Evolutionary conservation across 192 early-diverging fungal species (phyloP), one percentile per base, ranked within the genome.

Genomic region (Rhizophlyctis rosea): DNA sequence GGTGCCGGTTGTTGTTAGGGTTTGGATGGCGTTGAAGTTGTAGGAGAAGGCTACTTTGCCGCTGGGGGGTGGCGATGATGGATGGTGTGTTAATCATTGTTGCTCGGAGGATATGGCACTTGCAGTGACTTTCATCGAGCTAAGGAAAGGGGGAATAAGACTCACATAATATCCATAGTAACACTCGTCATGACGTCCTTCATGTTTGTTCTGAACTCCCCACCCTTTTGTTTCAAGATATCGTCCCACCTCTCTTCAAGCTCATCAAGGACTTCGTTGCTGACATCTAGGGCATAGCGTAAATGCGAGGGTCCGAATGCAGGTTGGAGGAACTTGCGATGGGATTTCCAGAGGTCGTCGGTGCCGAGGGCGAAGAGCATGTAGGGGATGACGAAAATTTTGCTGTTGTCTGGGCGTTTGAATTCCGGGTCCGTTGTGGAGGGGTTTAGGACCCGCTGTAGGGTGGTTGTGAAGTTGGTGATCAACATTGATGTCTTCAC

Each of bases 291-390:
- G 9, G 62, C 69, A 49, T 75, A 50, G 11, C 68, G 59, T 34
- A 82, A 54, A 33, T 80, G 75, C 18, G 39, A 24, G 25, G 81
- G 81, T 3, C 67, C 72, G 72, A 82, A 82, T n/a, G 68, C 81
- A 2, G 81, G 77, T 54, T 75, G 73, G 21, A 82, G 54, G 28
- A 68, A 57, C 50, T 82, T 82, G 16, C 81, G 66, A 65, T 82
- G 81, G 14, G 61, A 53, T 53, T 77, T 77, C 80, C 80, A 82
- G 14, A 33, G 21, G 3, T 65, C 69, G 16, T 59, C 77, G n/a
- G 63, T 24, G 7, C 64, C 69, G 18, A 78, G 32, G 1, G 62
- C 27, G 53, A 80, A 82, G 18, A 82, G 59, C 14, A 63, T 65
- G 59, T 60, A 58, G 4, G 53, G 49, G 35, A 60, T 4, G 4